Evolutionary conservation across 1,284 basidiomycete genomes (phyloP), one percentile per base, ranked within the genome.

Genomic region (Tetrapyrgos nigripes): DNA sequence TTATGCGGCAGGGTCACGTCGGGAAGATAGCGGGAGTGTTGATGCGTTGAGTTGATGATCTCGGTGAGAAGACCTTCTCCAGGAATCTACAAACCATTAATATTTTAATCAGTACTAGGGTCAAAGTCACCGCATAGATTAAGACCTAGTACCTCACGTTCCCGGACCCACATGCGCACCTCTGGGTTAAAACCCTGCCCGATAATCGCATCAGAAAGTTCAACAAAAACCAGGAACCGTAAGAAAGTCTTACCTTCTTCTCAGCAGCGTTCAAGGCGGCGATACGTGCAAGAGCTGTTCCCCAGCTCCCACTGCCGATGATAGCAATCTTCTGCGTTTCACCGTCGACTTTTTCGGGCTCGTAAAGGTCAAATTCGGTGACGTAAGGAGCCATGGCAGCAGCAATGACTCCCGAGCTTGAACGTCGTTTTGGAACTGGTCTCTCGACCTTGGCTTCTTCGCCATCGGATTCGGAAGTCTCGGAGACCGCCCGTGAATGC

Each of bases 161-260:
- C 64, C 26, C 60, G 64, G 8, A 65, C 62, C 64, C 64, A 65
- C 57, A 65, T 63, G 46, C 55, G 59, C 6, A 65, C 64, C 55
- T 61, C 62, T 13, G 53, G 54, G 31, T 65, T 52, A 23, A 65
- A 65, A n/a, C 62, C 64, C 45, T 63, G 17, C 3, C 14, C 45
- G 29, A n/a, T 13, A 27, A 50, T 26, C 21, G 17, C 21, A 35
- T 55, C 33, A 55, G 45, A 11, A 24, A 24, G 2, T 47, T 24
- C 8, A 23, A 31, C n/a, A 14, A 14, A 23, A 31, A 23, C 37
- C 4, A 44, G 10, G 11, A 35, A 3, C n/a, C 19, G n/a, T 13
- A 27, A 28, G 27, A 40, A 40, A 44, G 28, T 9, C 19, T 44
- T 48, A 53, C 56, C 50, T 53, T 59, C 45, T 56, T 58, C 54